Evolutionary conservation across 768 basidiomycete genomes (phyloP).

Genomic region (Suillus ampliporus): DNA sequence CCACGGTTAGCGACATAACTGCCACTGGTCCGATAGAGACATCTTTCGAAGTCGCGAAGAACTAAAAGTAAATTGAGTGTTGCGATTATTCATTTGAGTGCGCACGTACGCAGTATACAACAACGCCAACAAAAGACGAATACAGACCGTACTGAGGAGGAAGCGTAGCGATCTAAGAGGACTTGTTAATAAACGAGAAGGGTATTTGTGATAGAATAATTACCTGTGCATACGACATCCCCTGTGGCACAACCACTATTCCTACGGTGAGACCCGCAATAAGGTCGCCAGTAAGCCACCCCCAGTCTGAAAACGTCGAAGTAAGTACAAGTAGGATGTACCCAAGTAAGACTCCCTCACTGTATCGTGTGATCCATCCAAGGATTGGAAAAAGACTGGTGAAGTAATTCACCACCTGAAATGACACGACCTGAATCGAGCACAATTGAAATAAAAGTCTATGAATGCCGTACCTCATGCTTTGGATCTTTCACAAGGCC

Average conservation of each 20-base stretch:
- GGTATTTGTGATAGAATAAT: neutral
- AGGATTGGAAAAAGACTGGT: slow-evolving; percentile 82
- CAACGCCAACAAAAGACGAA: slow-evolving; percentile 88
- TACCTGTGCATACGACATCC: slow-evolving; percentile 88
- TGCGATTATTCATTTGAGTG: neutral
- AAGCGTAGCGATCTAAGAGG: slow-evolving; percentile 76
- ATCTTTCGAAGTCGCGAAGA: slow-evolving; percentile 98
- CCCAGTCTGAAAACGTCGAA: slow-evolving; percentile 53
- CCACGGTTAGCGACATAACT: slow-evolving; percentile 92
- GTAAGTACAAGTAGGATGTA: slow-evolving; percentile 4
- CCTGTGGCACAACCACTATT: slow-evolving; percentile 93
- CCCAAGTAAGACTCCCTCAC: slow-evolving; percentile 44
- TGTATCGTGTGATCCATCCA: slow-evolving; percentile 87
- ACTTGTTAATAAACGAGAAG: neutral
- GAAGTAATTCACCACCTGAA: slow-evolving; percentile 68
- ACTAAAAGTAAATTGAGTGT: slow-evolving; percentile 44
- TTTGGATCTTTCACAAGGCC: slow-evolving; percentile 50
- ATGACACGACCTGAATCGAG: slow-evolving; percentile 1
- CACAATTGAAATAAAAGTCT: slow-evolving; percentile 3
- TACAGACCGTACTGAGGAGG: slow-evolving; percentile 91
- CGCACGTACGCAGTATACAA: slow-evolving; percentile 76
- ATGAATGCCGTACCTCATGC: slow-evolving; percentile 44
- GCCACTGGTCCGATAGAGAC: slow-evolving; percentile 99
- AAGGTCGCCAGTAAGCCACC: slow-evolving; percentile 86
- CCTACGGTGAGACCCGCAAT: slow-evolving; percentile 94